Base-by-base conservation (phyloP, 2,329 filamentous ascomycete species). In the Stemphylium lycopersici region DNA sequence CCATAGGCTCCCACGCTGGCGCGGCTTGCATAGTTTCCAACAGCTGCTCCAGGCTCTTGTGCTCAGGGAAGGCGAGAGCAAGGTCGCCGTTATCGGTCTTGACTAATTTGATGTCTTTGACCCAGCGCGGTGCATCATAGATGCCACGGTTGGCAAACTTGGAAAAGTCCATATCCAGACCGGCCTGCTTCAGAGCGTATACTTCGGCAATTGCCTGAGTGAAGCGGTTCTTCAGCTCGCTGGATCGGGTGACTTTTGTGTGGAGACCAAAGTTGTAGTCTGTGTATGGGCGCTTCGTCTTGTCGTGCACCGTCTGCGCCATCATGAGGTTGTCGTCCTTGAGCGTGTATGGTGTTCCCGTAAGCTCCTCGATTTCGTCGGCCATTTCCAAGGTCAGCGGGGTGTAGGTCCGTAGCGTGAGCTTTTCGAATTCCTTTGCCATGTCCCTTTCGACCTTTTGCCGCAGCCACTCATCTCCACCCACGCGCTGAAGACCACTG, bases 171-270 rank as follows among this genome's bases (percentile, higher is more conserved):
- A 73, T 46, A 22, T 66, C 55, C 26, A 67, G 43, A 15, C 64
- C 65, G 4, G 68, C 63, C 34, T 73, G 57, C 47, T 67, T 66
- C 22, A 85, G 70, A 3, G 82, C 72, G 55, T 81, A 79, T 4
- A 84, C 71, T 65, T 88, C 85, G 4, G 87, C 80, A 10, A 83
- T 74, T 3, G 84, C 80, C 56, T 83, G 80, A 57, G 84, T 82
- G 36, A 87, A 77, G 29, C 80, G 77, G 38, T 67, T 72, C 40
- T 65, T 65, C 13, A 72, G 59, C 10, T 65, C 53, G 13, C 53
- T 39, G 6, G 56, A 39, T 13, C 58, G 56, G 3, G 55, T 56
- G 12, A 56, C 50, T 18, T 63, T 64, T 41, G 52, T 55, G 24
- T 59, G 48, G 26, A 65, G 54, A 29, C 68, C 71, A 42, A 70